Evolutionary conservation across 2,329 filamentous ascomycete species (phyloP), one percentile per base, ranked within the genome.

Genomic region (Xylaria sp.): DNA sequence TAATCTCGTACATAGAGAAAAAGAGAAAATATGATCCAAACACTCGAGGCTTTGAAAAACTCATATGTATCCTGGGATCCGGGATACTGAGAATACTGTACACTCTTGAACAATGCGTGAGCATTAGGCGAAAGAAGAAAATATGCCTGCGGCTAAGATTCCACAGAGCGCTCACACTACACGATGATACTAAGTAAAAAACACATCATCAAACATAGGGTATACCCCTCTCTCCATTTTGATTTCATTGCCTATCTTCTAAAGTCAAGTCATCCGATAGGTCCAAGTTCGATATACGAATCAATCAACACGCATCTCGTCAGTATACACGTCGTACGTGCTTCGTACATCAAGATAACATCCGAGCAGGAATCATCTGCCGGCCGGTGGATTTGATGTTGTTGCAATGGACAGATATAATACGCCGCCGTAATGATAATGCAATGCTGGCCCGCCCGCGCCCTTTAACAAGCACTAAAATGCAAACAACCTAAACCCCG

Each of bases 361-460:
- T 59, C 40, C 37, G 46, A 35, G 28, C 21, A 37, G 35, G 19
- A 53, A 45, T 17, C 35, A 46, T 19, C 54, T 28, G 17, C 31
- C 12, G 25, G 40, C 52, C 31, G 42, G n/a, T n/a, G n/a, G n/a
- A n/a, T n/a, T n/a, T 31, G 40, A 31, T 28, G 42, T 47, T 51
- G 19, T 31, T 17, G 14, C 31, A 45, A 35, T 40, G 57, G 53
- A 31, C 61, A 42, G 53, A n/a, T 60, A 64, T 57, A n/a, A 65
- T 58, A 61, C 64, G 61, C 64, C 57, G 42, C 54, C 60, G 55
- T 31, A 46, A 64, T 64, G 61, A 42, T 57, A 52, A 66, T 56
- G 64, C 61, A 58, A 51, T 61, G 49, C 47, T 46, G 12, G 28
- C 51, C n/a, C n/a, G n/a, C n/a, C n/a, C n/a, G n/a, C n/a, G n/a